Conservation (phyloP, 441 rosid genomes). For the Codiaeum variegatum region DNA sequence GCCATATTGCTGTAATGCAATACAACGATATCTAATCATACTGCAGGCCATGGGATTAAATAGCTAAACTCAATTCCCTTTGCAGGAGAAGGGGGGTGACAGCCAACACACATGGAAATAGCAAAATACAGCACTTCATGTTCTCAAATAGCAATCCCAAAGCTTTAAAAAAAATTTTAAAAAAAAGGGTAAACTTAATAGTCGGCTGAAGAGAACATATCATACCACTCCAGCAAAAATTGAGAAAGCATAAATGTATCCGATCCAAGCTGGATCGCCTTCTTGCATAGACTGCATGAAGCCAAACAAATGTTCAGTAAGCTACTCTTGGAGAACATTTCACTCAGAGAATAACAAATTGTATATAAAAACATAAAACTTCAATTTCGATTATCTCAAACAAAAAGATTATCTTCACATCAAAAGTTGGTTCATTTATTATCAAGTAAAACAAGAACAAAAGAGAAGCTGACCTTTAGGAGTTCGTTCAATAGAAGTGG, state of each 20-base stretch:
- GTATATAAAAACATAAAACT: background rate
- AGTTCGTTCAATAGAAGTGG: slow-evolving; percentile 86
- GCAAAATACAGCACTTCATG: slow-evolving; percentile 2
- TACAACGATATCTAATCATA: background rate
- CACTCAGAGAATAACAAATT: slow-evolving; percentile 1
- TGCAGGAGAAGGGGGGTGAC: too few relatives aligned
- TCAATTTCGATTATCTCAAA: background rate
- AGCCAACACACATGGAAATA: background rate
- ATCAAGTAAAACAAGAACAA: slow-evolving; percentile 17
- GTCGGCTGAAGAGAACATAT: background rate
- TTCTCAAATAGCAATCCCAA: background rate
- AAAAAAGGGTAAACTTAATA: background rate
- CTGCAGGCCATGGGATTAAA: background rate
- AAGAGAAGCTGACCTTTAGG: slow-evolving; percentile 58
- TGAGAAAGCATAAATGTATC: slow-evolving; percentile 84
- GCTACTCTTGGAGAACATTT: background rate
- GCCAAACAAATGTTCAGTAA: slow-evolving; percentile 23
- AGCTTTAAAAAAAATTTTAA: too few relatives aligned
- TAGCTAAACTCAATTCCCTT: background rate
- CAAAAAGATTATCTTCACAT: background rate
- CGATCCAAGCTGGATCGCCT: slow-evolving; percentile 93
- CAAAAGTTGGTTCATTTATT: slow-evolving; percentile 7
- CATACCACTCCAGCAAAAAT: slow-evolving; percentile 97
- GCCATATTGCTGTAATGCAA: background rate
- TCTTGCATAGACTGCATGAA: slow-evolving; percentile 95